Evolutionary conservation across 495 filamentous ascomycete genomes (phyloP), one percentile per base, ranked within the genome.

Genomic region (Echria macrotheca): DNA sequence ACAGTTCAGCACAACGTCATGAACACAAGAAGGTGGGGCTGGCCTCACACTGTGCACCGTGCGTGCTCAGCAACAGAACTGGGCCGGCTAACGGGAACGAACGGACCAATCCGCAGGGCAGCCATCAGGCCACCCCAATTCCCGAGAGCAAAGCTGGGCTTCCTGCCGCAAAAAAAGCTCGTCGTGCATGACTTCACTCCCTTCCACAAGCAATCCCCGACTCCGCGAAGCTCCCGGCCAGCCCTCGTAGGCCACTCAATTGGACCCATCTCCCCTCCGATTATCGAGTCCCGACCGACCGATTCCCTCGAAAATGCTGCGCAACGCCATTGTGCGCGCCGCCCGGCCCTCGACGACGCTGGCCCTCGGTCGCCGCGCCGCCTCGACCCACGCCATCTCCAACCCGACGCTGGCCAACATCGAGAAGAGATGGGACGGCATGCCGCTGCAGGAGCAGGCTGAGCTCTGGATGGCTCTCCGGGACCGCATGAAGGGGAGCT

Each of bases 381-480:
- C 78, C 49, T 75, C 79, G 58, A 84, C 84, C 40, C 91, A 95
- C 69, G 91, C 93, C 63, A 93, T 98, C 73, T 87, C 89, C 54
- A 98, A 96, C 76, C 93, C 94, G 58, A 96, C 90, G 24, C 82
- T 98, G 53, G 87, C 89, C 69, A 85, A 94, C 73, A 96, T 98
- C 65, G 93, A 98, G 83, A 97, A 96, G 87, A 78, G 93, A 72
- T 98, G 93, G 93, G 93, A 98, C 76, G 78, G 67, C 48, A 87
- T 98, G 87, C 90, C 89, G 29, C 89, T 91, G 48, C 87, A 94
- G 76, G 93, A 98, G 81, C 93, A 98, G 81, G 93, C 94, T 52
- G 93, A 97, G 65, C 73, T 98, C 58, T 98, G 91, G 91, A 98
- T 98, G 93, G 75, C 85, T 59, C 76, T 98, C 66, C 77, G 93